These are phyloP conservation scores for Corrigiola litoralis DNA, from an alignment of 179 eudicot species.

Conservation along the genomic window DNA sequence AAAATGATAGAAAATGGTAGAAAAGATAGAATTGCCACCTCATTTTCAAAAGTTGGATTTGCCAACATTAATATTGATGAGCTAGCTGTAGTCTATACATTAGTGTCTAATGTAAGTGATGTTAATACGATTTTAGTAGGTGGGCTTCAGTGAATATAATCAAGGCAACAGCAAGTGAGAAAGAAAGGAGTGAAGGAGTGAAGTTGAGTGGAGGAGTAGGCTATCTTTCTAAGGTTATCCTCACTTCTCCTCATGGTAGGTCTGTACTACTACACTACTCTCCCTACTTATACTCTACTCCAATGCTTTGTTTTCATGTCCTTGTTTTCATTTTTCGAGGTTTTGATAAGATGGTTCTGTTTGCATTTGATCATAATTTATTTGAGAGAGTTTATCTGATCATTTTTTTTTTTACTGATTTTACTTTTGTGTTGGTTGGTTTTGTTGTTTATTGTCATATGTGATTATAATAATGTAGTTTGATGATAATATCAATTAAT, in stretches of 20 bases:
- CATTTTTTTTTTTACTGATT: too few species aligned
- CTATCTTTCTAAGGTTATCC: slow-evolving; percentile 69
- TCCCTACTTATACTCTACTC: not conserved
- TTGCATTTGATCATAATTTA: too few species aligned
- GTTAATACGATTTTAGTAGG: not conserved
- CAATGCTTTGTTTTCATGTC: not conserved
- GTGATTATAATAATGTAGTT: too few species aligned
- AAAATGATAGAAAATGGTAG: too few species aligned
- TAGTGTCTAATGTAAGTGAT: not conserved
- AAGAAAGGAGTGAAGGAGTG: slow-evolving; percentile 44
- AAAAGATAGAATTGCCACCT: too few species aligned
- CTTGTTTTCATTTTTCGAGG: not conserved
- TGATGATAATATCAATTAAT: too few species aligned
- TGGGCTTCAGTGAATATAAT: slow-evolving; percentile 22
- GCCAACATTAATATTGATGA: not conserved
- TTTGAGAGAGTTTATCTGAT: too few species aligned
- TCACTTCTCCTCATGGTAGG: slow-evolving; percentile 80
- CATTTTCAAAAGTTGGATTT: not conserved
- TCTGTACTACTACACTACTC: slow-evolving; percentile 12
- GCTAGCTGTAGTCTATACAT: not conserved
- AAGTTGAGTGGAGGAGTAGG: slow-evolving; percentile 58
- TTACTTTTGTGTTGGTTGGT: too few species aligned
- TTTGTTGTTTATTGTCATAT: too few species aligned
- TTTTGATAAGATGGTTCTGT: too few species aligned
- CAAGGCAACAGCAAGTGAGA: slow-evolving; percentile 49